A percentile compares a stretch with the other conserved stretches of the same genome.
These are phyloP conservation scores for Alternaria postmessia DNA, from an alignment of 2,329 filamentous ascomycete genomes.

Conservation along the genomic window DNA sequence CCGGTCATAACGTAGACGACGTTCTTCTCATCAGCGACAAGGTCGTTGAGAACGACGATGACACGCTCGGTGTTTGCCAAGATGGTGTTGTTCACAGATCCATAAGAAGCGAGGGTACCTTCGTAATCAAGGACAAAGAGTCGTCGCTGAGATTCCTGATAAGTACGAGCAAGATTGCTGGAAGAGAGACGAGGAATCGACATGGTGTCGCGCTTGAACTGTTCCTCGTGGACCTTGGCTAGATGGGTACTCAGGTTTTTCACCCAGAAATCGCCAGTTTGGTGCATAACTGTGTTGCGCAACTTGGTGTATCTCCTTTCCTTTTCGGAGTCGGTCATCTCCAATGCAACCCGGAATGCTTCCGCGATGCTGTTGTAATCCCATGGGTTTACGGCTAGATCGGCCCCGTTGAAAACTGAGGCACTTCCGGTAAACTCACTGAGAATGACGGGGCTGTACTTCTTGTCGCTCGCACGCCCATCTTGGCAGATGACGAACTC, in stretches of 20 bases:
- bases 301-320: slow-evolving; percentile 76
- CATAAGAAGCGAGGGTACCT: slow-evolving; percentile 88
- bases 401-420: slow-evolving; percentile 80
- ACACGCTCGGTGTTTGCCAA: slow-evolving; percentile 86
- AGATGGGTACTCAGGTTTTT: slow-evolving; percentile 76
- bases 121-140: slow-evolving; percentile 95
- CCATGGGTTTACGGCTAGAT: slow-evolving; percentile 93
- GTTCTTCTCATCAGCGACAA: slow-evolving; percentile 81
- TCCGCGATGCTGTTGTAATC: slow-evolving; percentile 89
- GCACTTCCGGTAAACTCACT: slow-evolving; percentile 96
- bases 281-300: slow-evolving; percentile 75
- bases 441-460: slow-evolving; percentile 86
- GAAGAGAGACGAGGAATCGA: slow-evolving; percentile 86
- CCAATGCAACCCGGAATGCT: slow-evolving; percentile 82
- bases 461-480: slow-evolving; percentile 74
- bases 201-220: slow-evolving; percentile 83
- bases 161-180: slow-evolving; percentile 69
- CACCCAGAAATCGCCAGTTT: slow-evolving; percentile 89
- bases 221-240: slow-evolving; percentile 80
- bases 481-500: slow-evolving; percentile 96
- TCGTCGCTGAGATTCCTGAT: slow-evolving; percentile 70
- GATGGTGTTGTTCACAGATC: slow-evolving; percentile 83
- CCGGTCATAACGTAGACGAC: slow-evolving; percentile 94
- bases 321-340: slow-evolving; percentile 81
- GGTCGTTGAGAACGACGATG: slow-evolving; percentile 80